phyloP scores from a whole-genome alignment of 306 rosid species.

The Hylodesmum podocarpum region DNA sequence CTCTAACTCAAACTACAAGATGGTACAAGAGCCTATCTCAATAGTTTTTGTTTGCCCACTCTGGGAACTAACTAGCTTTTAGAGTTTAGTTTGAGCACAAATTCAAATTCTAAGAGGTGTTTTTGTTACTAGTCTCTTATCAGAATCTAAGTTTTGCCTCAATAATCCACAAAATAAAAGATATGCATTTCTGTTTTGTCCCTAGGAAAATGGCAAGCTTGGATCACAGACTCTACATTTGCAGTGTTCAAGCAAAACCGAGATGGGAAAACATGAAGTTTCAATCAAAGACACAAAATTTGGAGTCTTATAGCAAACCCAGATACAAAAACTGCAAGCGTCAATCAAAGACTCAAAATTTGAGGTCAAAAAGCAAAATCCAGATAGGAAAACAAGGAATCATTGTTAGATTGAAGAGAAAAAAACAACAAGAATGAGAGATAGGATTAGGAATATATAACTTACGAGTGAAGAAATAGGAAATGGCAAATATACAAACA shows the following conservation, averaged over 20 bases:
- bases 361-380: background rate
- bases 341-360: background rate
- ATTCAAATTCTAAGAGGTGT: no score
- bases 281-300: background rate
- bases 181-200: background rate
- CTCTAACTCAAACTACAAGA: no score
- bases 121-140: background rate
- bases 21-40: no score
- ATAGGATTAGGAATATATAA: slow-evolving; percentile 13
- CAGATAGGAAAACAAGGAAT: background rate
- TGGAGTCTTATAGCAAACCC: slow-evolving; percentile 1
- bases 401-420: slow-evolving; percentile 3
- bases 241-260: background rate
- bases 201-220: background rate
- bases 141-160: background rate
- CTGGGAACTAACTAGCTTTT: no score
- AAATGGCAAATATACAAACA: slow-evolving; percentile 71
- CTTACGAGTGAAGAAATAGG: slow-evolving; percentile 94
- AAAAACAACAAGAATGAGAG: background rate
- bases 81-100: no score
- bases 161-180: background rate
- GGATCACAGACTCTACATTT: background rate
- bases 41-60: no score
- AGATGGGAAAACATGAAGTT: background rate
- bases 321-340: background rate